Conservation (phyloP, 345 rosid genomes). For the Trapa bicornis region DNA sequence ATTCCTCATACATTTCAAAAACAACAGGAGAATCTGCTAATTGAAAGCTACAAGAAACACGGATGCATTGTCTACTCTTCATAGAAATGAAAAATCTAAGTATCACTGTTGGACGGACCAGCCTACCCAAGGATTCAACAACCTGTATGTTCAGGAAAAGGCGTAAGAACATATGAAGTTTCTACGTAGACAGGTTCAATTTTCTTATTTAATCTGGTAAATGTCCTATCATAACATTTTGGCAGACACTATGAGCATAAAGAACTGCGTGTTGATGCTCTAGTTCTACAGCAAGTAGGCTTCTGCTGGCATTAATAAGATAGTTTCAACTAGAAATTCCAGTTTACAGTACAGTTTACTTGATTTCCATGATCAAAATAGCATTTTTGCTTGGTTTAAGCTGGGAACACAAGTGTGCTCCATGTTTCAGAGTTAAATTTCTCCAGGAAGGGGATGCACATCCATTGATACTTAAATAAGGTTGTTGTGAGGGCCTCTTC, state of each 20-base stretch:
- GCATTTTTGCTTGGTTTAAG: background rate
- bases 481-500: background rate
- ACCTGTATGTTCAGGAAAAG: too few relatives aligned
- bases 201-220: background rate
- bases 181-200: background rate
- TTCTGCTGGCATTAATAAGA: background rate
- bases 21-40: background rate
- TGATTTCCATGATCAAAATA: background rate
- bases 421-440: background rate
- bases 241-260: background rate
- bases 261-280: background rate
- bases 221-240: background rate
- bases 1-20: conserved; percentile 46
- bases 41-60: background rate
- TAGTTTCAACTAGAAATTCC: background rate
- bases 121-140: too few relatives aligned
- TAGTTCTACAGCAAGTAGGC: background rate
- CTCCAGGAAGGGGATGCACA: background rate
- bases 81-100: background rate
- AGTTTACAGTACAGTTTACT: background rate
- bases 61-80: background rate
- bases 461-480: background rate
- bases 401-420: background rate
- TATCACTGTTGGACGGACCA: too few relatives aligned
- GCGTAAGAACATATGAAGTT: too few relatives aligned